Percentiles rank a stretch among this genome's conserved stretches.
phyloP scores from a whole-genome alignment of 768 basidiomycete genomes.

The Stropharia rugosoannulata region DNA sequence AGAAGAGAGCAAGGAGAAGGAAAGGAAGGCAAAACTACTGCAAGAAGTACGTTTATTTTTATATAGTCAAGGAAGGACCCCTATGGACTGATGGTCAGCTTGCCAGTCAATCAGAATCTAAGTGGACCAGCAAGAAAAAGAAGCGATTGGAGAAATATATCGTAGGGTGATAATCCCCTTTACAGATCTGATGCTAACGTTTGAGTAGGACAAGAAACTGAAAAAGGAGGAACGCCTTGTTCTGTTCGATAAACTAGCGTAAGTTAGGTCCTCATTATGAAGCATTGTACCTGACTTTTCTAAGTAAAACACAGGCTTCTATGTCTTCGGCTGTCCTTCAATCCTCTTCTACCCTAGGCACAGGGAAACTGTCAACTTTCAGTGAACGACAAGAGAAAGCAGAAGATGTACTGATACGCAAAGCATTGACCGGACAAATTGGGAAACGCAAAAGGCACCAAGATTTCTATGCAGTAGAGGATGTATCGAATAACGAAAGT shows the following conservation, averaged over 20 bases:
- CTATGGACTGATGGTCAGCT: conserved; percentile 31
- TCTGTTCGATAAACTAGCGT: conserved; percentile 84
- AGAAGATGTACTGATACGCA: conserved; percentile 60
- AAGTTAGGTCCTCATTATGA: conserved; percentile 26
- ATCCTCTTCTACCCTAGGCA: conserved; percentile 83
- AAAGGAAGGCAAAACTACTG: conserved; percentile 56
- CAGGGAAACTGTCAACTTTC: conserved; percentile 62
- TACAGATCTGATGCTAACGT: background rate
- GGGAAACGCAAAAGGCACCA: conserved; percentile 50
- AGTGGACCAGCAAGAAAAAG: conserved; percentile 83
- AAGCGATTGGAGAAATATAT: conserved; percentile 92
- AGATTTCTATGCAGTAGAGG: conserved; percentile 35
- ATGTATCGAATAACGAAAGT: conserved; percentile 29
- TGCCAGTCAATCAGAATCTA: conserved; percentile 56
- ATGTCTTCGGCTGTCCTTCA: conserved; percentile 61
- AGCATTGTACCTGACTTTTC: conserved; percentile 21
- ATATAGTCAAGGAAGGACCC: background rate
- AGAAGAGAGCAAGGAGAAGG: conserved; percentile 57
- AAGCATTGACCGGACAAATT: conserved; percentile 45
- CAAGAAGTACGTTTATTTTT: conserved; percentile 48
- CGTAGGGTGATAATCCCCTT: conserved; percentile 38
- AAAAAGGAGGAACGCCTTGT: conserved; percentile 82
- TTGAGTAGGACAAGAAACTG: conserved; percentile 79
- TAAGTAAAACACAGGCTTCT: conserved; percentile 76
- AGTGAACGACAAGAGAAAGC: conserved; percentile 55